Evolutionary conservation across 257 asterid species (phyloP).

Genomic region (Solanum lycopersicoides): DNA sequence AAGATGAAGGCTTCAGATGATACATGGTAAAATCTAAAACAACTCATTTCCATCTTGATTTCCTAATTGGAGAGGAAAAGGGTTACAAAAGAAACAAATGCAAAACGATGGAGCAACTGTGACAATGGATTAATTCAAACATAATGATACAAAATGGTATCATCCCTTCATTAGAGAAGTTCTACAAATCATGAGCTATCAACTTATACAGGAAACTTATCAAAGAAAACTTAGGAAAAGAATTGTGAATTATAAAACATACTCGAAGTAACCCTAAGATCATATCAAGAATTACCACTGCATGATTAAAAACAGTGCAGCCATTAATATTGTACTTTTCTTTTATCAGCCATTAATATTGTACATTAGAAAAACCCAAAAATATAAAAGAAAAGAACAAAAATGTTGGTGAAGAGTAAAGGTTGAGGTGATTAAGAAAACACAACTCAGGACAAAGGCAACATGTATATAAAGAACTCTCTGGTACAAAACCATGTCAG

Average conservation of each 20-base stretch:
- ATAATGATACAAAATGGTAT: not conserved
- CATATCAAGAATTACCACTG: not conserved
- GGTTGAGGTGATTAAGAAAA: not conserved
- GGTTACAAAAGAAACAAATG: not conserved
- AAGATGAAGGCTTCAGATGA: not conserved
- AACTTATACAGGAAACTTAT: not conserved
- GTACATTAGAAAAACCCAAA: not conserved
- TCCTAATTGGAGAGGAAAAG: not conserved
- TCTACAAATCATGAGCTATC: not conserved
- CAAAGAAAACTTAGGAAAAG: not conserved
- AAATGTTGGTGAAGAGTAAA: not conserved
- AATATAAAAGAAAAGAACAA: not conserved
- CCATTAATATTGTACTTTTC: not conserved
- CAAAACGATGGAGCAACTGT: not conserved
- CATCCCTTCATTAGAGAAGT: not conserved
- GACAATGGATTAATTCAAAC: not conserved
- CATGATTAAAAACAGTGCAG: not conserved
- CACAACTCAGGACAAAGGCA: not conserved
- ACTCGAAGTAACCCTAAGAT: not conserved
- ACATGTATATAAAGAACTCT: not conserved
- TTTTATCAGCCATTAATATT: not conserved
- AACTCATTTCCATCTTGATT: not conserved
- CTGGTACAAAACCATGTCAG: not conserved
- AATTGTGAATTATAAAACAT: not conserved
- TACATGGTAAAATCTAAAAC: not conserved